phyloP scores from a whole-genome alignment of 495 filamentous ascomycete genomes.

The Penicillium waksmanii region DNA sequence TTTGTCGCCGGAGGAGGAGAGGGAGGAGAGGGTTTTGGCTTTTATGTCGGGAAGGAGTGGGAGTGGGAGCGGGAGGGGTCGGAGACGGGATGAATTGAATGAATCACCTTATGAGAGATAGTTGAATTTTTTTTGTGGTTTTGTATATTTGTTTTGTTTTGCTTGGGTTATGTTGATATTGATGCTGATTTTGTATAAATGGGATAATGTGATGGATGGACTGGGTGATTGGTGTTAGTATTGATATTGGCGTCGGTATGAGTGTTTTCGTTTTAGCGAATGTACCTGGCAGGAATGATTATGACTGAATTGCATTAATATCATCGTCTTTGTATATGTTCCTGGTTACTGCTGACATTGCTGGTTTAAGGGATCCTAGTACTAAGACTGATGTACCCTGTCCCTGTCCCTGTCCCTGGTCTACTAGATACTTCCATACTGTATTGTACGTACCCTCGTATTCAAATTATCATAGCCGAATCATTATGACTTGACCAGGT shows the following conservation, averaged over 20 bases:
- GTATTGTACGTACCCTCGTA: background rate
- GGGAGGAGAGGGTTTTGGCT: slow-evolving; percentile 23
- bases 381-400: no score
- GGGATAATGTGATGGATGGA: background rate
- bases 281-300: background rate
- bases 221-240: background rate
- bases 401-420: no score
- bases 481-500: no score
- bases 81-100: background rate
- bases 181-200: background rate
- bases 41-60: background rate
- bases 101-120: background rate
- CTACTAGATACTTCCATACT: background rate
- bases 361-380: background rate
- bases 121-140: background rate
- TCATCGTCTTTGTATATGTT: no score
- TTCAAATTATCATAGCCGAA: no score
- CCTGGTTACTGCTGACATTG: background rate
- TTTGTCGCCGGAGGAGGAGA: slow-evolving; percentile 29
- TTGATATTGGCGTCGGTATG: background rate
- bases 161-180: background rate
- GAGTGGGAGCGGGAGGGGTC: background rate
- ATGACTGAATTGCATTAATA: background rate
- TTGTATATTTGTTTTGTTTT: background rate
- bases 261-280: background rate